Percentiles rank a stretch among this genome's conserved stretches.
Evolutionary conservation across 495 filamentous ascomycete species (phyloP).

Genomic region (Recurvomyces mirabilis): DNA sequence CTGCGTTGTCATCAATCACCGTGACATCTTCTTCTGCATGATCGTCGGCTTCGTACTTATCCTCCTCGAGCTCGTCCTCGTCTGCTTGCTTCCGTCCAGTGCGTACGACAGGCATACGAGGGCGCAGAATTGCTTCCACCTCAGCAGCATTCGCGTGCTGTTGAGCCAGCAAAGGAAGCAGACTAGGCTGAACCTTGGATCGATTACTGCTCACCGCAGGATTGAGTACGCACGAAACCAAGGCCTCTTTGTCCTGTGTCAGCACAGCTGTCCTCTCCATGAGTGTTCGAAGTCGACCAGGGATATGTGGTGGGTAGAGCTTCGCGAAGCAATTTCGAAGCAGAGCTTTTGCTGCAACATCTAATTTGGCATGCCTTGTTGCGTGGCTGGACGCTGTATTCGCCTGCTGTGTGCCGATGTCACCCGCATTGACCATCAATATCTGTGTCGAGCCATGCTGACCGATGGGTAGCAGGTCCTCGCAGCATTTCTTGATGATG

Average conservation of each 20-base stretch:
- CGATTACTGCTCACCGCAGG: constrained; percentile 50
- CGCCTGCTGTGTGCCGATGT: constrained; percentile 21
- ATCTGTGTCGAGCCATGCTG: constrained; percentile 26
- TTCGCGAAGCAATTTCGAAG: constrained; percentile 49
- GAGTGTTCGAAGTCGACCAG: constrained; percentile 51
- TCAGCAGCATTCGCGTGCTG: constrained; percentile 46
- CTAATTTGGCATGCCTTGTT: not conserved
- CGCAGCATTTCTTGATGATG: constrained; percentile 51
- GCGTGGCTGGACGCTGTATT: constrained; percentile 31
- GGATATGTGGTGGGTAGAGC: constrained; percentile 49
- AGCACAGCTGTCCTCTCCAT: constrained; percentile 73
- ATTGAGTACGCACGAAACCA: constrained; percentile 71
- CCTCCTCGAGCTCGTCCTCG: constrained; percentile 12
- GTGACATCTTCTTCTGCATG: not conserved
- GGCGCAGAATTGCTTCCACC: constrained; percentile 62
- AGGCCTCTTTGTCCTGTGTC: constrained; percentile 48
- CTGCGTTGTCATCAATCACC: constrained; percentile 1
- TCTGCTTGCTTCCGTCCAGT: constrained; percentile 12
- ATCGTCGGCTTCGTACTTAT: constrained; percentile 17
- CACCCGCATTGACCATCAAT: constrained; percentile 24
- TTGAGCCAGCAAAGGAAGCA: constrained; percentile 63
- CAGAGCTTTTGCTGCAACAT: constrained; percentile 48
- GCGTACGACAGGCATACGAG: constrained; percentile 47
- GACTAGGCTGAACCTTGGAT: constrained; percentile 48
- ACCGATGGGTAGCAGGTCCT: constrained; percentile 40